phyloP scores from a whole-genome alignment of 495 filamentous ascomycete genomes.

The Trichoderma erinaceum region DNA sequence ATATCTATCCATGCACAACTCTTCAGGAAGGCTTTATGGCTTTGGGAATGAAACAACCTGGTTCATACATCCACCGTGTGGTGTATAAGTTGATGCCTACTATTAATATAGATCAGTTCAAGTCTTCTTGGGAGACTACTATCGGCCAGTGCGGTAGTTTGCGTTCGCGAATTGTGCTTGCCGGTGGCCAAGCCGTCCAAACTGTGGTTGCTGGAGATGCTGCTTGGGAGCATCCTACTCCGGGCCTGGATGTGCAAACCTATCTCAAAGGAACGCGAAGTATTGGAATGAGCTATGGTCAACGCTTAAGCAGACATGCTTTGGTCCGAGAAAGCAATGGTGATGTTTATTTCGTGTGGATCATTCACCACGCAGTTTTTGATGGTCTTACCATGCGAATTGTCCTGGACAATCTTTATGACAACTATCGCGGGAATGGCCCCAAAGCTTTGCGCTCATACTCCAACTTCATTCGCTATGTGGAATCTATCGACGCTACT shows the following conservation, averaged over 20 bases:
- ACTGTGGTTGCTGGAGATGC: slow-evolving; percentile 21
- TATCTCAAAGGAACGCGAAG: slow-evolving; percentile 6
- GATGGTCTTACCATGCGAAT: slow-evolving; percentile 11
- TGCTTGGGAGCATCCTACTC: background rate
- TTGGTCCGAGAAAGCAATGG: slow-evolving; percentile 15
- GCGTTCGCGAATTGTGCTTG: slow-evolving; percentile 42
- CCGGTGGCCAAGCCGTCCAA: slow-evolving; percentile 20
- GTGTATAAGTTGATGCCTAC: slow-evolving; percentile 36
- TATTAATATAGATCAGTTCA: slow-evolving; percentile 40
- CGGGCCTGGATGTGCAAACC: background rate
- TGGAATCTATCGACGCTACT: slow-evolving; percentile 1
- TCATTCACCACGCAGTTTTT: slow-evolving; percentile 11
- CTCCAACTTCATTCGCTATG: slow-evolving; percentile 14
- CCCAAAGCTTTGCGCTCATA: background rate
- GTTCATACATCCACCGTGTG: slow-evolving; percentile 37
- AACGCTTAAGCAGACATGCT: slow-evolving; percentile 9
- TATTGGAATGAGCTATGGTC: slow-evolving; percentile 13
- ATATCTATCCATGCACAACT: slow-evolving; percentile 45
- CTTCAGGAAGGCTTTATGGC: slow-evolving; percentile 49
- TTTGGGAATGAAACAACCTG: slow-evolving; percentile 33
- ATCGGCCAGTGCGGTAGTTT: slow-evolving; percentile 54
- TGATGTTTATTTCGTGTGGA: slow-evolving; percentile 17
- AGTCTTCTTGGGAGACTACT: slow-evolving; percentile 45
- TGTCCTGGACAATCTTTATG: background rate
- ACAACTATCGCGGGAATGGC: background rate